Evolutionary conservation across 345 rosid genomes (phyloP).

Genomic region (Salix viminalis): DNA sequence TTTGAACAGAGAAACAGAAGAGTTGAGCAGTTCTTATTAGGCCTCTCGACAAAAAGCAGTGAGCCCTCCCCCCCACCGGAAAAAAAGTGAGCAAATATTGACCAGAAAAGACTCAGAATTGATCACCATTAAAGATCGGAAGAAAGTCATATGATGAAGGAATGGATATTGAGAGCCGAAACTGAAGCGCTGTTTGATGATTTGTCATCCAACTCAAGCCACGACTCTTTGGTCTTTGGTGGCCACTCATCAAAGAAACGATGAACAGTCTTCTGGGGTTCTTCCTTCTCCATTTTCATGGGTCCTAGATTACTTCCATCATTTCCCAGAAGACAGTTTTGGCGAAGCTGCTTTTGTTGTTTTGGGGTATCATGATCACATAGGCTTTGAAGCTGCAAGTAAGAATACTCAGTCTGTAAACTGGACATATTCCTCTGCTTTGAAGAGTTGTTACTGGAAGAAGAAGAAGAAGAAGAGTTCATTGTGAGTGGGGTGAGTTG

Average conservation of each 20-base stretch:
- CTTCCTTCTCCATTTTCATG: constrained; percentile 37
- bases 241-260: constrained; percentile 92
- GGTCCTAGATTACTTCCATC: constrained; percentile 36
- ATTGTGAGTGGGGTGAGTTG: constrained; percentile 55
- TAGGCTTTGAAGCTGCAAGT: constrained; percentile 52
- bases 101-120: not conserved
- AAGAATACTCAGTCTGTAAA: constrained; percentile 45
- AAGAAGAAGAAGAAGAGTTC: constrained; percentile 42
- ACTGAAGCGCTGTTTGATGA: constrained; percentile 44
- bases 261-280: constrained; percentile 64
- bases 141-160: constrained; percentile 57
- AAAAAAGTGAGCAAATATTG: not conserved
- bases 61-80: constrained; percentile 17
- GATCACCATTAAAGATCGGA: constrained; percentile 42
- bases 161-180: constrained; percentile 61
- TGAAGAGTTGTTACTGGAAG: constrained; percentile 22
- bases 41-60: constrained; percentile 6
- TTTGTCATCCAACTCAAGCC: constrained; percentile 60
- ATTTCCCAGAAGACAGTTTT: constrained; percentile 33
- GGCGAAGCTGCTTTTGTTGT: constrained; percentile 34
- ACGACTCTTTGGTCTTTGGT: constrained; percentile 47
- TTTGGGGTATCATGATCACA: constrained; percentile 20
- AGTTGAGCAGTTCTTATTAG: not conserved
- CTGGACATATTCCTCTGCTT: constrained; percentile 41
- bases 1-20: not conserved